Percentiles rank a stretch among this genome's conserved stretches.
These are phyloP conservation scores for Zasmidium cellare DNA, from an alignment of 2,329 filamentous ascomycete genomes.

Conservation along the genomic window DNA sequence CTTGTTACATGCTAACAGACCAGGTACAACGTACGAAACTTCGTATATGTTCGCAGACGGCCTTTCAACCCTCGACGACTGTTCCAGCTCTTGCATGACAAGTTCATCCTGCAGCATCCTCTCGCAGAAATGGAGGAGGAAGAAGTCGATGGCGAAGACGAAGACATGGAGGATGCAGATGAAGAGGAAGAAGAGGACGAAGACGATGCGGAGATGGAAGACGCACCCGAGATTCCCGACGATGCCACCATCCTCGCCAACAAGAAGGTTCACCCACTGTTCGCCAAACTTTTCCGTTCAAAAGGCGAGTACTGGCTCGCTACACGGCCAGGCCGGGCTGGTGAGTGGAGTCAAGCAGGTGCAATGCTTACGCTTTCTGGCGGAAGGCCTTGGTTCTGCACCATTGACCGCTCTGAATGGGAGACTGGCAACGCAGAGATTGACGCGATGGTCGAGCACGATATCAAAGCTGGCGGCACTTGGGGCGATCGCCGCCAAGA, in stretches of 20 bases:
- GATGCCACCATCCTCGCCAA: conserved; percentile 51
- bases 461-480: conserved; percentile 47
- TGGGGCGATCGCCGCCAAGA: conserved; percentile 73
- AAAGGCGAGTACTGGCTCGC: conserved; percentile 64
- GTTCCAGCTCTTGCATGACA: conserved; percentile 43
- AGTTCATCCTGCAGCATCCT: conserved; percentile 45
- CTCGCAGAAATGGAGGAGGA: conserved; percentile 36
- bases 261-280: conserved; percentile 56
- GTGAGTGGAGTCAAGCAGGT: conserved; percentile 65
- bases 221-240: conserved; percentile 33
- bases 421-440: conserved; percentile 54
- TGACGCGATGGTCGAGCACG: conserved; percentile 48
- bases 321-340: conserved; percentile 56
- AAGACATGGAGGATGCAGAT: conserved; percentile 22
- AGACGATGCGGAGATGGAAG: conserved; percentile 37
- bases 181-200: conserved; percentile 36
- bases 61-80: conserved; percentile 45
- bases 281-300: conserved; percentile 60
- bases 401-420: conserved; percentile 52
- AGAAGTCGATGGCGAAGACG: conserved; percentile 24
- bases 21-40: conserved; percentile 66
- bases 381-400: conserved; percentile 61
- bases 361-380: conserved; percentile 63
- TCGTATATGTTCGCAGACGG: conserved; percentile 62
- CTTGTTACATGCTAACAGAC: not conserved